These are phyloP conservation scores for Eragrostis tef DNA, from an alignment of 202 grass and related monocot genomes.

Conservation along the genomic window DNA sequence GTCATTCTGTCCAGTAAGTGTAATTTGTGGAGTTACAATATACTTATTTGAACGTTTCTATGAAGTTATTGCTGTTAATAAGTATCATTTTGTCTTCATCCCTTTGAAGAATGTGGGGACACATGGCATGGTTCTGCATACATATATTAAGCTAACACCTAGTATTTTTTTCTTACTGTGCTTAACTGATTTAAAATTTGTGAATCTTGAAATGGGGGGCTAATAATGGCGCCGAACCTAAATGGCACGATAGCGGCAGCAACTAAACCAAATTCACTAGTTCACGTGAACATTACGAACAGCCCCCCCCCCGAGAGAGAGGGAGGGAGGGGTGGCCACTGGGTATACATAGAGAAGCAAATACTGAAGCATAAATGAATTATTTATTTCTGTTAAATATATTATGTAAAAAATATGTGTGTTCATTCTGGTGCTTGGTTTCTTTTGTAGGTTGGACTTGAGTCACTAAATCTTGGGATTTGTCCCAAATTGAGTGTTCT, in stretches of 20 bases:
- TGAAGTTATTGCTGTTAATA: neutral
- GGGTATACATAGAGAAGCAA: neutral
- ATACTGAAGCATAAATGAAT: slow-evolving; percentile 1
- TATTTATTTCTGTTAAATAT: slow-evolving; percentile 12
- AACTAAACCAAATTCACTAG: no score
- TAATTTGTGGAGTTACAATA: neutral
- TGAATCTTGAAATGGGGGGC: no score
- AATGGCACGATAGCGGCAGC: no score
- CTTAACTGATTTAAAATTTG: no score
- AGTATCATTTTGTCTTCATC: neutral
- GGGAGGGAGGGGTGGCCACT: no score
- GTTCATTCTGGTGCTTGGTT: slow-evolving; percentile 27
- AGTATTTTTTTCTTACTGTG: no score
- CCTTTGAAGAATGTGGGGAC: neutral
- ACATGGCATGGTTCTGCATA: neutral
- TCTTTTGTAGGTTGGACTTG: slow-evolving; percentile 82
- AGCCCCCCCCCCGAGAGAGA: no score
- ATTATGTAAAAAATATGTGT: slow-evolving; percentile 27
- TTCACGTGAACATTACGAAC: no score
- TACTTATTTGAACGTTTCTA: neutral
- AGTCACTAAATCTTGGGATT: slow-evolving; percentile 91
- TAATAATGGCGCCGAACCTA: no score
- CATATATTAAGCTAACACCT: neutral
- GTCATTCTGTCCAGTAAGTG: slow-evolving; percentile 82
- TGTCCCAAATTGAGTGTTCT: slow-evolving; percentile 82